Percentiles rank a stretch among this genome's conserved stretches.
Evolutionary conservation across 2,329 filamentous ascomycete genomes (phyloP).

Genomic region (Arthrobotrys musiformis): DNA sequence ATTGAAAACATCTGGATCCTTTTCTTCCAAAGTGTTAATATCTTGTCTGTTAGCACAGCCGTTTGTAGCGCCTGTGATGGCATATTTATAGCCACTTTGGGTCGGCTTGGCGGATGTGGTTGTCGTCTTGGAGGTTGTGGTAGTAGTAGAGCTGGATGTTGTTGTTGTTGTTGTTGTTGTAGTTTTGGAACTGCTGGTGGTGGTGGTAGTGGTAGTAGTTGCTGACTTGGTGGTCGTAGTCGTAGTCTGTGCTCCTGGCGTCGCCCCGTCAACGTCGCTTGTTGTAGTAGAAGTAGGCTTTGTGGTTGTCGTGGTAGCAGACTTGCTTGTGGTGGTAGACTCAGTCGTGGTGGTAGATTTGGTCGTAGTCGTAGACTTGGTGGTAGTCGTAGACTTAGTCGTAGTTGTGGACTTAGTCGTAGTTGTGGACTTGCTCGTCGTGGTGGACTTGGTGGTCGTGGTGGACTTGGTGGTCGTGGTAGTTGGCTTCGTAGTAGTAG

Average conservation of each 20-base stretch:
- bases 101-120: conserved; percentile 4
- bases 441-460: background rate
- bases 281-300: too few relatives aligned
- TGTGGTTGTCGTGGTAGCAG: background rate
- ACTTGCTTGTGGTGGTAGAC: background rate
- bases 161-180: conserved; percentile 1
- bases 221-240: too few relatives aligned
- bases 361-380: background rate
- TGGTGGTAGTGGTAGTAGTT: background rate
- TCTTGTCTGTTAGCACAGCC: conserved; percentile 27
- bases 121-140: conserved; percentile 11
- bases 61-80: conserved; percentile 5
- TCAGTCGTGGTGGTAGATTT: background rate
- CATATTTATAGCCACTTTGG: background rate
- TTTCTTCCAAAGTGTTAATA: conserved; percentile 15
- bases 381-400: background rate
- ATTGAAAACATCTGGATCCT: conserved; percentile 38
- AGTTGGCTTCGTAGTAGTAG: background rate
- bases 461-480: background rate
- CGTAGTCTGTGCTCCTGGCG: too few relatives aligned
- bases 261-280: too few relatives aligned
- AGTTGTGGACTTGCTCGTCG: background rate
- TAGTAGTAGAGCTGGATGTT: background rate
- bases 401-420: background rate
- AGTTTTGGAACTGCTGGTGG: background rate